phyloP scores from a whole-genome alignment of 2,329 filamentous ascomycete genomes.

The Penicillium sp. region DNA sequence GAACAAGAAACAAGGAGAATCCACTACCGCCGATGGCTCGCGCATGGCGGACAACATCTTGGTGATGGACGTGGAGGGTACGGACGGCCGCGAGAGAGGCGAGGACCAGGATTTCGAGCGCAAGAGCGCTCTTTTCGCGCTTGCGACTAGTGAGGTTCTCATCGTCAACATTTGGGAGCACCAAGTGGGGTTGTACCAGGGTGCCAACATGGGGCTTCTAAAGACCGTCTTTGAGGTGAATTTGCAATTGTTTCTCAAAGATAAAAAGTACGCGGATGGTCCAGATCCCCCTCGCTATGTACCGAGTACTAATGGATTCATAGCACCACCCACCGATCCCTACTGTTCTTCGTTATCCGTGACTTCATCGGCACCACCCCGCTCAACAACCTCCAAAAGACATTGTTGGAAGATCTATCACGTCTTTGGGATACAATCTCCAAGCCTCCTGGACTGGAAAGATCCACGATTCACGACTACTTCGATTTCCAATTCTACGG shows the following conservation, averaged over 20 bases:
- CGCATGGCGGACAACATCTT: constrained; percentile 96
- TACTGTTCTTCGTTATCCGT: constrained; percentile 98
- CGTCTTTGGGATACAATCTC: constrained; percentile 93
- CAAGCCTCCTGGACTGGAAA: constrained; percentile 86
- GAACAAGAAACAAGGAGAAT: constrained; percentile 70
- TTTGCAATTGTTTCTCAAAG: constrained; percentile 93
- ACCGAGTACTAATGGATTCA: constrained; percentile 17
- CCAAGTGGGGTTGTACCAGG: constrained; percentile 96
- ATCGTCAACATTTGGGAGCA: constrained; percentile 99
- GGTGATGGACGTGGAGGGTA: constrained; percentile 99
- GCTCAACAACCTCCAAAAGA: constrained; percentile 85
- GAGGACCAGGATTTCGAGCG: constrained; percentile 99
- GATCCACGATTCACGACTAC: constrained; percentile 90
- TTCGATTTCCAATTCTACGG: constrained; percentile 98
- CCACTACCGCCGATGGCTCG: constrained; percentile 42
- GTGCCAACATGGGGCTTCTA: constrained; percentile 96
- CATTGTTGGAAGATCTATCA: constrained; percentile 84
- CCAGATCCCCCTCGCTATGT: constrained; percentile 1
- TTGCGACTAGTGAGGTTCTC: constrained; percentile 95
- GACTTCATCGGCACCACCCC: constrained; percentile 94
- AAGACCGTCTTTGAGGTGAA: constrained; percentile 99
- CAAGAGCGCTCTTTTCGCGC: constrained; percentile 94
- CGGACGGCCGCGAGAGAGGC: constrained; percentile 91
- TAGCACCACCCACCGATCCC: constrained; percentile 83
- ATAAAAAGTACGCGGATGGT: constrained; percentile 71